Evolutionary conservation across 352 stramenopile genomes (phyloP), one percentile per base, ranked within the genome.

Genomic region (Pythium apleroticum): DNA sequence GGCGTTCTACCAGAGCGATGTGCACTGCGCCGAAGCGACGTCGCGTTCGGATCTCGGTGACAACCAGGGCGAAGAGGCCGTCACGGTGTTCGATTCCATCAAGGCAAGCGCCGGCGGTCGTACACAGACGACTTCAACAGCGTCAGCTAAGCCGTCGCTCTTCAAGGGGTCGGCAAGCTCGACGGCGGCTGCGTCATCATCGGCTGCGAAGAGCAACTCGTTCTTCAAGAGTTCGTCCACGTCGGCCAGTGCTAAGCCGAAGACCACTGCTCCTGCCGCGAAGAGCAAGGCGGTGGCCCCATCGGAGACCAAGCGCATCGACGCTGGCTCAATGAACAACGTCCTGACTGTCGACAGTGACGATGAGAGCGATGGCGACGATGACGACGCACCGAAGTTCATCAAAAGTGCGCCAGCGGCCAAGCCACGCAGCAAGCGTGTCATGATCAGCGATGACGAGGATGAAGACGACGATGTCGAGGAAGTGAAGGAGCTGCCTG

Each of bases 311-410:
- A 88, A 80, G 57, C 79, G 72, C 30, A 59, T 86, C 35, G 69
- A 74, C 39, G 63, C 70, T 19, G 58, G 65, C 15, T 65, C 64
- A 4, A 90, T 90, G 81, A 88, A 71, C 56, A 93, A 91, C 25
- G 78, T 90, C 37, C 71, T 90, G 9, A 83, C 78, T 2, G 71
- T 93, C 7, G 82, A 92, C 57, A 92, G 84, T 53, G 83, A 90
- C 54, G 75, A 80, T 10, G 81, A 86, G 12, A 71, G 66, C 17
- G 69, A 80, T 31, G 52, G 52, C 6, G 77, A 85, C 35, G 78
- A 90, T 20, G 77, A 69, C 8, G 82, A 86, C 25, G 75, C 74
- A 2, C 84, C 82, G 10, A 71, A 79, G 57, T 95, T 95, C 73
- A 82, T 95, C 14, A 82, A 81, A 56, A 60, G 57, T 11, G 66